Percentiles rank a stretch among this genome's conserved stretches.
phyloP scores from a whole-genome alignment of 441 rosid genomes.

The Manihot esculenta region DNA sequence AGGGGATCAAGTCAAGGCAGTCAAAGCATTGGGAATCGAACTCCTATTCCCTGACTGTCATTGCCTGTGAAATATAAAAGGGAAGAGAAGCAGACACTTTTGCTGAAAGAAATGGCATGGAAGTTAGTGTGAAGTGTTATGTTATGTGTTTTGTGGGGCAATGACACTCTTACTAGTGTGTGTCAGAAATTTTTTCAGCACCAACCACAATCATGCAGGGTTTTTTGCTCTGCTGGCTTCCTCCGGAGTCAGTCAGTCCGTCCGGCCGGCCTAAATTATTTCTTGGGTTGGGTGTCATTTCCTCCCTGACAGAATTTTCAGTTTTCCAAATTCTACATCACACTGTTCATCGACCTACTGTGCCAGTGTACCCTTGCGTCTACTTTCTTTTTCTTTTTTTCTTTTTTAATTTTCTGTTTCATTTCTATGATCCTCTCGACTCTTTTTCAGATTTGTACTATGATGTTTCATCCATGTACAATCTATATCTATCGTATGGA shows the following conservation, averaged over 20 bases:
- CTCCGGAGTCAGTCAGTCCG: no score
- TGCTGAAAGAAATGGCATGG: conserved; percentile 38
- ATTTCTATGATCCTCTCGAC: no score
- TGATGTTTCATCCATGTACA: no score
- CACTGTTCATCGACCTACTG: conserved; percentile 12
- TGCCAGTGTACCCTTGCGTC: not conserved
- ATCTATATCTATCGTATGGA: no score
- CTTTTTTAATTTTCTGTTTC: not conserved
- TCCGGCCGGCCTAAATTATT: conserved; percentile 18
- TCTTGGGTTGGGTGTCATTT: not conserved
- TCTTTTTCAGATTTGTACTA: no score
- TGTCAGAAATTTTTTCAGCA: conserved; percentile 28
- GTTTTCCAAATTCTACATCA: not conserved
- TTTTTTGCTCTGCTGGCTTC: no score
- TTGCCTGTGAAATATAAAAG: conserved; percentile 18
- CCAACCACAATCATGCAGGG: conserved; percentile 29
- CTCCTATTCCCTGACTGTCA: conserved; percentile 21
- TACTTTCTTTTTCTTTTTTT: not conserved
- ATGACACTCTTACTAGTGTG: not conserved
- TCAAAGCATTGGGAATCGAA: conserved; percentile 50
- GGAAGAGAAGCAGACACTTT: conserved; percentile 24
- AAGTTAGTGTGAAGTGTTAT: conserved; percentile 16
- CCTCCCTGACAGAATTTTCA: conserved; percentile 16
- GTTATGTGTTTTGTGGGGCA: conserved; percentile 23
- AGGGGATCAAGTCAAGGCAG: conserved; percentile 19